Conservation (phyloP, 1,284 basidiomycete species). For the Microstroma glucosiphilum region DNA sequence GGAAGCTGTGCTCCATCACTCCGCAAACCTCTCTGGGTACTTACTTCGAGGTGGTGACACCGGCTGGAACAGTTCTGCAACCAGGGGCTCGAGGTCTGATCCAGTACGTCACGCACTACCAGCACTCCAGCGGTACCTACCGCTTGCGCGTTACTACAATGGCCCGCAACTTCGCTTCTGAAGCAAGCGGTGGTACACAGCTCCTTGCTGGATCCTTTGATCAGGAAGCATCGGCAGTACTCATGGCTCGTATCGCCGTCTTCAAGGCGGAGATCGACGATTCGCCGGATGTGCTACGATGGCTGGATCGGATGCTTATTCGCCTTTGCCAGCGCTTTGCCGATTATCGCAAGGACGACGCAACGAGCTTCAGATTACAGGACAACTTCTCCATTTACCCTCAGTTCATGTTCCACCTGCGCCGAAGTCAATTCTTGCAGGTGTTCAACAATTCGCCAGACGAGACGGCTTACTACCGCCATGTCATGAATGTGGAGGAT, state of each 20-base stretch:
- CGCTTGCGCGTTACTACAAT: conserved; percentile 92
- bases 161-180: conserved; percentile 79
- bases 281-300: conserved; percentile 89
- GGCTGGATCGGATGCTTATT: conserved; percentile 98
- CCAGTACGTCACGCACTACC: conserved; percentile 98
- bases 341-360: conserved; percentile 97
- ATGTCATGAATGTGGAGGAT: conserved; percentile 92
- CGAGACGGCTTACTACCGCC: conserved; percentile 96
- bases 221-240: conserved; percentile 93
- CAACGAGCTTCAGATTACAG: conserved; percentile 80
- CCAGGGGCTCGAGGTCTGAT: conserved; percentile 90
- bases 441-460: conserved; percentile 99
- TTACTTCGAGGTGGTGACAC: conserved; percentile 98
- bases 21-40: conserved; percentile 83
- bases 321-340: conserved; percentile 98
- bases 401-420: conserved; percentile 99
- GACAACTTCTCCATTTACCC: conserved; percentile 99
- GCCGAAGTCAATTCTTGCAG: conserved; percentile 95
- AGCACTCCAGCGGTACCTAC: conserved; percentile 90
- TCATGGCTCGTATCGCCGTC: conserved; percentile 98
- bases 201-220: conserved; percentile 91
- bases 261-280: conserved; percentile 99
- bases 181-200: conserved; percentile 76
- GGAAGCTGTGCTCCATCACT: conserved; percentile 89
- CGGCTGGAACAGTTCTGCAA: conserved; percentile 87